A percentile compares a stretch with the other conserved stretches of the same genome.
These are phyloP conservation scores for Pleurotus tuoliensis DNA, from an alignment of 768 basidiomycete genomes.

Conservation along the genomic window DNA sequence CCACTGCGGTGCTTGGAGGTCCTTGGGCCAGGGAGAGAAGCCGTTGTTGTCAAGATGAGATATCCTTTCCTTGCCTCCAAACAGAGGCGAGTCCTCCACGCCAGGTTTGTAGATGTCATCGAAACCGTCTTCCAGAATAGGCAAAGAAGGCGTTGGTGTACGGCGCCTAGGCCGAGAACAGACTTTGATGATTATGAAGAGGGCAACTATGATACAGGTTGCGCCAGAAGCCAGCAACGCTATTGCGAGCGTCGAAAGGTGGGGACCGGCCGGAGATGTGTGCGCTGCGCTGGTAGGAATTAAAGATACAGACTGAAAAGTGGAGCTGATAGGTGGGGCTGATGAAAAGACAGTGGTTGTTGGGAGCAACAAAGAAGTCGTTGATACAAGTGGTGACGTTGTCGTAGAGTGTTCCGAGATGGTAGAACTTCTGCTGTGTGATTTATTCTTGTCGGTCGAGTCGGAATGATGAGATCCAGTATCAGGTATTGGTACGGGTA, in stretches of 20 bases:
- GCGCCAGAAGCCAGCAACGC: conserved; percentile 51
- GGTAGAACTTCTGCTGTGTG: conserved; percentile 22
- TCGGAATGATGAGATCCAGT: conserved; percentile 24
- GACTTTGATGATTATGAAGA: conserved; percentile 44
- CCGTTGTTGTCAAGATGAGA: conserved; percentile 41
- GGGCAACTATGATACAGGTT: conserved; percentile 42
- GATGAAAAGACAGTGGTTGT: conserved; percentile 9
- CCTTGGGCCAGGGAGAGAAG: conserved; percentile 57
- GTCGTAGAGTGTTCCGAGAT: conserved; percentile 15
- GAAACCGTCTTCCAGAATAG: conserved; percentile 58
- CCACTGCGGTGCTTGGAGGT: conserved; percentile 31
- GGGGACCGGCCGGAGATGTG: conserved; percentile 19
- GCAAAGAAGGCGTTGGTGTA: conserved; percentile 70
- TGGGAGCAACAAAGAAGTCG: not conserved
- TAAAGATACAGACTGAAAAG: not conserved
- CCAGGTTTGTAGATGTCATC: conserved; percentile 41
- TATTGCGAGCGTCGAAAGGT: conserved; percentile 45
- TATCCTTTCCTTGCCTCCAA: conserved; percentile 68
- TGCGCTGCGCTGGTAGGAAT: conserved; percentile 6
- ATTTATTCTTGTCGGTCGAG: conserved; percentile 12
- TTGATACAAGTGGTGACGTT: conserved; percentile 4
- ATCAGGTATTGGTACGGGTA: conserved; percentile 51
- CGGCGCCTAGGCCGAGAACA: conserved; percentile 47
- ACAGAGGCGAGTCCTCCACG: conserved; percentile 63
- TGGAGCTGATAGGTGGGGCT: conserved; percentile 4